Conservation (phyloP, 2,329 filamentous ascomycete species). For the Bipolaris oryzae region DNA sequence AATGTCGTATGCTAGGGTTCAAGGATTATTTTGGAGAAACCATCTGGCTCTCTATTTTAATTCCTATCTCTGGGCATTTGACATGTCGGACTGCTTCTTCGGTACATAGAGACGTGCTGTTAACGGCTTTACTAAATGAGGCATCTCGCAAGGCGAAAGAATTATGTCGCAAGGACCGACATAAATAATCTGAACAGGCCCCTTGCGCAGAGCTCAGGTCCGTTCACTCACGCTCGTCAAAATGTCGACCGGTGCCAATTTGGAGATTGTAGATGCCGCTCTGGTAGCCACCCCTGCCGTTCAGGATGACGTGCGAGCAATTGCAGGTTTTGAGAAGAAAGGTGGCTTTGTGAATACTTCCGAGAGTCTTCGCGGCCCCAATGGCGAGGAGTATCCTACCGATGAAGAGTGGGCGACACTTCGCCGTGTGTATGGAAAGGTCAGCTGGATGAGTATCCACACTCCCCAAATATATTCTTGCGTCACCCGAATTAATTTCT, state of each 20-base stretch:
- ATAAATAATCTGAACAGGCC: background rate
- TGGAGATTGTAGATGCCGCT: conserved; percentile 26
- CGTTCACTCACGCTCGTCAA: background rate
- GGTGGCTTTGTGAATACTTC: conserved; percentile 8
- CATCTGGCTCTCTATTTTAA: background rate
- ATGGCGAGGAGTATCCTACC: conserved; percentile 36
- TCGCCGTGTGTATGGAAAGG: conserved; percentile 40
- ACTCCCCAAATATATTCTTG: background rate
- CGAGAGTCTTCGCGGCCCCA: conserved; percentile 22
- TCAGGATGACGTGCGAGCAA: conserved; percentile 11
- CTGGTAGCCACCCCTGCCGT: conserved; percentile 16
- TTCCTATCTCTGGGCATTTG: conserved; percentile 17
- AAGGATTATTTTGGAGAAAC: conserved; percentile 5
- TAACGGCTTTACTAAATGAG: conserved; percentile 20
- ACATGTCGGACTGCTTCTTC: conserved; percentile 1
- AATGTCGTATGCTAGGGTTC: conserved; percentile 1
- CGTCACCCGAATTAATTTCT: background rate
- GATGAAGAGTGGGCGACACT: conserved; percentile 38
- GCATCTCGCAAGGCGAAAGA: conserved; percentile 20
- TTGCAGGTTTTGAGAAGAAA: conserved; percentile 18
- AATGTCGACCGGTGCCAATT: conserved; percentile 28
- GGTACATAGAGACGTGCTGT: conserved; percentile 19
- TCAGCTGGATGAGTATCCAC: conserved; percentile 31
- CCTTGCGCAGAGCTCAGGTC: background rate
- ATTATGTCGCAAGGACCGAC: conserved; percentile 5